phyloP scores from a whole-genome alignment of 495 filamentous ascomycete species.

The Penicillium cinerascens region DNA sequence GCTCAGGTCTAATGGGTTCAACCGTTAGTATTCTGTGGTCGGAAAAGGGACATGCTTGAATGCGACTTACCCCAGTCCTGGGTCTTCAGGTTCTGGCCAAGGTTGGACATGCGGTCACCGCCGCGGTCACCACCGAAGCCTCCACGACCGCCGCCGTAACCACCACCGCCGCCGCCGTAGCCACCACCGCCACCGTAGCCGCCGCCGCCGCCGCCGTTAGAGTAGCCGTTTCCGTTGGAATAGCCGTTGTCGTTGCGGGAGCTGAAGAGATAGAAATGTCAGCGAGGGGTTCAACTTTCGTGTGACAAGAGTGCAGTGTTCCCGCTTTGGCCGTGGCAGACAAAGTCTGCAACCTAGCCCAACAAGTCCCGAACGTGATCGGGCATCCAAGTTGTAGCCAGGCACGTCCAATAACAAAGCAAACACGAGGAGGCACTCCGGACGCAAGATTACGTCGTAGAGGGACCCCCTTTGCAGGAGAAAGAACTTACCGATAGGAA shows the following conservation, averaged over 20 bases:
- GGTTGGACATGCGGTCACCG: constrained; percentile 90
- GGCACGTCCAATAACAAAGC: background rate
- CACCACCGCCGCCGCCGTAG: constrained; percentile 41
- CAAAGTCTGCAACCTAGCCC: background rate
- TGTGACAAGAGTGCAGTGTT: background rate
- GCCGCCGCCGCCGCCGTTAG: constrained; percentile 37
- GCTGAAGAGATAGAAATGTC: constrained; percentile 16
- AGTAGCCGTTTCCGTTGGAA: constrained; percentile 39
- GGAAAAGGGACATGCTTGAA: background rate
- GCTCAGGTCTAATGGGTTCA: constrained; percentile 56
- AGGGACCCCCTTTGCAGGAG: background rate
- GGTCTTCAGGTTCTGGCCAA: constrained; percentile 79
- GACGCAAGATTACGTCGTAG: background rate
- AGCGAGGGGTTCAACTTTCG: background rate
- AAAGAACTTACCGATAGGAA: constrained; percentile 41
- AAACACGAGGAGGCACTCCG: background rate
- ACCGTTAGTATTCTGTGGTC: constrained; percentile 25
- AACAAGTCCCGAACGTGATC: background rate
- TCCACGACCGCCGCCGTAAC: constrained; percentile 50
- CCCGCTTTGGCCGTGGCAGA: background rate
- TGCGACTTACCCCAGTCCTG: constrained; percentile 75
- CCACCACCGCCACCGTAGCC: constrained; percentile 52
- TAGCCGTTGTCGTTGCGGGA: constrained; percentile 50
- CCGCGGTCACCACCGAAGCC: constrained; percentile 53
- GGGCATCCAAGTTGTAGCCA: background rate